These are phyloP conservation scores for Pyrrhoderma lamaoense DNA, from an alignment of 1,284 basidiomycete genomes.

Conservation along the genomic window DNA sequence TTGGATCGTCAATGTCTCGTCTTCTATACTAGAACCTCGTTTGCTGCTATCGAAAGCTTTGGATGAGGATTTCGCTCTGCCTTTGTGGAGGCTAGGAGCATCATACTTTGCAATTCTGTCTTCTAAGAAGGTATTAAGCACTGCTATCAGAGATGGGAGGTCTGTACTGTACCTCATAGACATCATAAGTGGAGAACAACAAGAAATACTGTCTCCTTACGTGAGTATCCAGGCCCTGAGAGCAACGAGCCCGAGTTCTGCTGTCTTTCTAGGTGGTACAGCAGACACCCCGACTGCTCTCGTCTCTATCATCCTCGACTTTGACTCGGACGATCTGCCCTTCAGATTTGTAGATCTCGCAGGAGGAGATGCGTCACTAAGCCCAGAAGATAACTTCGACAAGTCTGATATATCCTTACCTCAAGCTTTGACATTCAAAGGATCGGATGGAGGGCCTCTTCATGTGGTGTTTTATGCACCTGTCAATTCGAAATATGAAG, in stretches of 20 bases:
- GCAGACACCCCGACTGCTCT: constrained; percentile 35
- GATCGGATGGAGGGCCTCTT: constrained; percentile 34
- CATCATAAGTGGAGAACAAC: constrained; percentile 29
- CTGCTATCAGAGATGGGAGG: constrained; percentile 43
- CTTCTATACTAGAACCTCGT: constrained; percentile 22
- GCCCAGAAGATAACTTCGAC: constrained; percentile 1
- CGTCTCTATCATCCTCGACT: constrained; percentile 29
- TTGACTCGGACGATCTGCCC: constrained; percentile 20
- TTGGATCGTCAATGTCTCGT: constrained; percentile 33
- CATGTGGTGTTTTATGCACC: constrained; percentile 59
- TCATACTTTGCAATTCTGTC: constrained; percentile 46
- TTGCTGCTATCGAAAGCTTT: constrained; percentile 41
- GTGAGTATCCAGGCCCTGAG: constrained; percentile 37
- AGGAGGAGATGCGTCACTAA: not conserved
- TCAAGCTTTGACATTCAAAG: constrained; percentile 36
- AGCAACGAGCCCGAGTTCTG: constrained; percentile 23
- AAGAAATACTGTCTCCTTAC: constrained; percentile 37
- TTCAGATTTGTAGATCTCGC: constrained; percentile 27
- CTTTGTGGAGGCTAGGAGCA: constrained; percentile 49
- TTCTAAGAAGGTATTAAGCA: constrained; percentile 36
- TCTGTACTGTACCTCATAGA: constrained; percentile 40
- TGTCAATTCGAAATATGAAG: constrained; percentile 47
- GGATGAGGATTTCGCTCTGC: constrained; percentile 50
- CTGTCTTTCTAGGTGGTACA: constrained; percentile 41
- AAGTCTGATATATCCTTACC: constrained; percentile 36